Base-by-base conservation (phyloP, 2,329 filamentous ascomycete genomes). In the Sclerotiophoma versabilis region DNA sequence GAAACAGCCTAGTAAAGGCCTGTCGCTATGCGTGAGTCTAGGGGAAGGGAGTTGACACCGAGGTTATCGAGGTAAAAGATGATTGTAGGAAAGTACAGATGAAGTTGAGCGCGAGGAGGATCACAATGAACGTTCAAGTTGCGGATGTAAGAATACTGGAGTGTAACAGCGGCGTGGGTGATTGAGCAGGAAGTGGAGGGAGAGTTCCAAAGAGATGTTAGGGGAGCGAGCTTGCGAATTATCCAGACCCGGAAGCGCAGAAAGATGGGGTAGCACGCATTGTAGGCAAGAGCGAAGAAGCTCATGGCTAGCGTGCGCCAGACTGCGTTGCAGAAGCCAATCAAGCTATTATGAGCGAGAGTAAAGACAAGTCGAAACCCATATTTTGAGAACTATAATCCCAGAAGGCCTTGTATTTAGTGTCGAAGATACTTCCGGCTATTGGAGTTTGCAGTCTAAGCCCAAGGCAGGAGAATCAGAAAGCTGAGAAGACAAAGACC, bases 111-210 rank as follows among this genome's bases (percentile, higher is more conserved):
- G 74, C 64, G 9, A 84, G 58, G 4, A 86, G 72, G 20, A 81
- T 79, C 23, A 73, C 73, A 3, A 81, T 73, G 0, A 87, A 76
- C 48, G 79, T 80, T 83, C 83, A 87, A 0, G 85, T 87, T 5
- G 83, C 78, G 9, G 73, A 36, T 79, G 78, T 0, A 84, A 84
- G 61, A 88, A 88, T 3, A 88, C 78, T 1, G 85, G 77, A 1
- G 84, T 87, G 63, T 84, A 87, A 60, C 84, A 86, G 5, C 85
- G 77, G 27, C 85, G 79, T 0, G 85, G 85, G 64, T 88, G 83
- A 36, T 86, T 79, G 17, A 88, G 80, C 1, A 88, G 74, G 61
- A 87, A 88, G 3, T 75, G 69, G 0, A 87, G 71, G 0, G 81
- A 77, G 22, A 80, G 77, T 3, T 75, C 70, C 39, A 75, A 76